phyloP scores from a whole-genome alignment of 140 eudicot genomes.

The Senecio squalidus region DNA sequence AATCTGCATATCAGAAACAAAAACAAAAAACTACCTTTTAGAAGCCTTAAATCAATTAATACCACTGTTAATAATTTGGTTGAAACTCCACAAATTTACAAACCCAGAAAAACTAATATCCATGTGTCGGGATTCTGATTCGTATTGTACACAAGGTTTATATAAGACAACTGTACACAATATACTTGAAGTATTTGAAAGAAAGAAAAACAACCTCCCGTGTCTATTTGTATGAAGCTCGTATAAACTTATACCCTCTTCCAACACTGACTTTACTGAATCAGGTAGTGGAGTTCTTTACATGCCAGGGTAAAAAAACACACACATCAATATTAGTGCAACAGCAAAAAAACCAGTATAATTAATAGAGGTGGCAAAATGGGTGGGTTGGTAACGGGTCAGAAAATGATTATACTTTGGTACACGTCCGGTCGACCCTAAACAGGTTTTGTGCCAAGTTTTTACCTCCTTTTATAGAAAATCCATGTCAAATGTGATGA shows the following conservation, averaged over 20 bases:
- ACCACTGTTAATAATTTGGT: no score
- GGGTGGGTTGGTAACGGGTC: background rate
- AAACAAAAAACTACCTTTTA: background rate
- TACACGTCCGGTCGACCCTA: no score
- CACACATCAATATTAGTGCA: slow-evolving; percentile 19
- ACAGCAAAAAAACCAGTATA: background rate
- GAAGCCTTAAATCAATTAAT: no score
- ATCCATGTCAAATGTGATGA: background rate
- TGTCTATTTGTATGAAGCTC: slow-evolving; percentile 66
- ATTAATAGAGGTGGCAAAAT: no score
- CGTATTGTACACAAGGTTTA: background rate
- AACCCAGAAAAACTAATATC: no score
- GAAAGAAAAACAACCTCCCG: slow-evolving; percentile 59
- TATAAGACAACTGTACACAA: no score
- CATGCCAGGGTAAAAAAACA: slow-evolving; percentile 2
- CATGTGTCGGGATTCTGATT: no score
- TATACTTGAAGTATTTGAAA: background rate
- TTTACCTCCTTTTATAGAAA: background rate
- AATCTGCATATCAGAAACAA: slow-evolving; percentile 36
- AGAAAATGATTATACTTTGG: no score
- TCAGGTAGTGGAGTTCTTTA: slow-evolving; percentile 78
- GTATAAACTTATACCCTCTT: slow-evolving; percentile 84
- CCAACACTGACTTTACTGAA: slow-evolving; percentile 48
- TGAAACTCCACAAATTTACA: no score
- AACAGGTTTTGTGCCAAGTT: background rate